phyloP scores from a whole-genome alignment of 345 rosid genomes.

The Eucalyptus decipiens region DNA sequence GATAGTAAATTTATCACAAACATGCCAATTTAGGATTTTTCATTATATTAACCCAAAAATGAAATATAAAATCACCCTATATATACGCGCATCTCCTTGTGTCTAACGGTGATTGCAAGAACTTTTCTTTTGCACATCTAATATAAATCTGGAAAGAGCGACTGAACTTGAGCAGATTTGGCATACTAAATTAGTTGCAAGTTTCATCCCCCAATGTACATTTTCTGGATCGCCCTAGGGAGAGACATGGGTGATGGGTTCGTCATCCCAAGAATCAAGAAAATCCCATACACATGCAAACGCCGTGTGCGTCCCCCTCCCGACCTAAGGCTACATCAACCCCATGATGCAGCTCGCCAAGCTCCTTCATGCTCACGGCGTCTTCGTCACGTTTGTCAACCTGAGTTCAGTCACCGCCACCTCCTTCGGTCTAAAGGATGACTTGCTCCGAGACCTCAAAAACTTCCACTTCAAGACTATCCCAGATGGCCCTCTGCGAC shows the following conservation, averaged over 20 bases:
- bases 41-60: not conserved
- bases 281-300: not conserved
- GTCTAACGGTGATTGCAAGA: not conserved
- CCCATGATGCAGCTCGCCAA: constrained; percentile 24
- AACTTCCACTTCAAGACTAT: constrained; percentile 8
- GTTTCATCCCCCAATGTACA: no score
- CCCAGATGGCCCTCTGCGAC: constrained; percentile 5
- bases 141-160: not conserved
- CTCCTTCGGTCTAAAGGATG: constrained; percentile 1
- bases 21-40: no score
- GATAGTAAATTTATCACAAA: no score
- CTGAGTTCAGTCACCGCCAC: constrained; percentile 8
- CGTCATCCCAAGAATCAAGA: not conserved
- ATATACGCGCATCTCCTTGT: not conserved
- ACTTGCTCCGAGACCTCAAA: not conserved
- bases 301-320: constrained; percentile 21
- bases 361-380: constrained; percentile 15
- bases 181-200: not conserved
- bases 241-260: not conserved
- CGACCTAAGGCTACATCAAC: constrained; percentile 23
- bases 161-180: not conserved
- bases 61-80: not conserved
- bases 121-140: not conserved
- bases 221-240: not conserved
- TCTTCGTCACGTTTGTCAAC: constrained; percentile 22